Base-by-base conservation (phyloP, 805 yeast genomes). In the Lipomyces sp. region DNA sequence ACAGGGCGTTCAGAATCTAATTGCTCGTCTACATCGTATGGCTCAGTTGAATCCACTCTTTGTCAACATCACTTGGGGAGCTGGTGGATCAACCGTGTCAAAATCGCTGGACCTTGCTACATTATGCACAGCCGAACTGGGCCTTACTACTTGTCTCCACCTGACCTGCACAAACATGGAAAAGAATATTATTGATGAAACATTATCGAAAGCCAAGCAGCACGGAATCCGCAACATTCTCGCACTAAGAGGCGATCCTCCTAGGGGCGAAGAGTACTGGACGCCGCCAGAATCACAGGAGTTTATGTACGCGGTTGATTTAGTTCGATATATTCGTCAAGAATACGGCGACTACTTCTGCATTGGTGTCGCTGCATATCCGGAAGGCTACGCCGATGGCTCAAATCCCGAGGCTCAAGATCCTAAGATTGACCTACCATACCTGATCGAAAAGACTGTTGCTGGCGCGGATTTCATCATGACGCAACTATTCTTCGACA, bases 11-110 rank as follows among this genome's bases (percentile, higher is more conserved):
- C 84, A 89, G 70, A 95, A 95, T 78, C 80, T 95, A 69, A 81
- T 90, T 59, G 92, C 93, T 35, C 89, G 99, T 78, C 85, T 95
- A 79, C 86, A 86, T 74, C 87, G 99, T 74, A 89, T 95, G 93
- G 86, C 90, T 69, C 89, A 89, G 2, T 79, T 95, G 69, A 93
- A 92, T 64, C 98, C 98, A 2, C 80, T 89, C 15, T 96, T 95
- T 76, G 88, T 94, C 63, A 91, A 97, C 2, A 89, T 95, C 13
- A 95, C 99, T 0, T 95, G 98, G 98, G 99, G 98, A 42, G 98
- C 99, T 4, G 98, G 98, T 53, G 99, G 99, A 2, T 87, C 96
- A 4, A 92, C 98, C 8, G 86, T 94, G 57, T 89, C 86, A 59
- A 92, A 92, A 79, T 90, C 97, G 0, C 77, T 95, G 65, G 94